Evolutionary conservation across 352 stramenopile species (phyloP).

Genomic region (Globisporangium canariense): DNA sequence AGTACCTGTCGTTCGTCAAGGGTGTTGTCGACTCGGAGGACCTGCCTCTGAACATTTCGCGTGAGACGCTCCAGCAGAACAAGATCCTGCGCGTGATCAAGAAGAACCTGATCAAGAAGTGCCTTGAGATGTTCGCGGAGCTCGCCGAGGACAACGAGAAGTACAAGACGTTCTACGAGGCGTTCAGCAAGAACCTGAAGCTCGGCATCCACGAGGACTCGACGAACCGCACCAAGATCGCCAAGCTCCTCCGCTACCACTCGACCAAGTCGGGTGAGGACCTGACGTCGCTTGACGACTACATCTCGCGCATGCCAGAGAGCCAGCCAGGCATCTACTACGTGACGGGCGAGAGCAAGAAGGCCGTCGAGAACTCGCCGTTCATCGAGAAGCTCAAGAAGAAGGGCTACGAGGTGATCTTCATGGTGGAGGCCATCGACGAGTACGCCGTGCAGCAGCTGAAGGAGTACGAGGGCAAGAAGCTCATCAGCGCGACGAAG

Average conservation of each 20-base stretch:
- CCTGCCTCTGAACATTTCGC: constrained; percentile 99
- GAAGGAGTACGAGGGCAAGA: constrained; percentile 99
- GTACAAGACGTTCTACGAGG: constrained; percentile 99
- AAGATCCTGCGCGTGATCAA: constrained; percentile 99
- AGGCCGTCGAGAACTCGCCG: constrained; percentile 98
- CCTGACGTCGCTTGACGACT: constrained; percentile 97
- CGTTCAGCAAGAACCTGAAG: constrained; percentile 99
- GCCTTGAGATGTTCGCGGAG: constrained; percentile 99
- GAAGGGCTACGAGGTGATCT: constrained; percentile 99
- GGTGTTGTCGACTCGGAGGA: constrained; percentile 99
- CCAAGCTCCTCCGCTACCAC: constrained; percentile 98
- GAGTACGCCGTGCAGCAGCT: constrained; percentile 99
- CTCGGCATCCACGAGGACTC: constrained; percentile 99
- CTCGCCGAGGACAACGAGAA: constrained; percentile 97
- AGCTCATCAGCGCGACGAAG: constrained; percentile 98
- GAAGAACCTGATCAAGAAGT: constrained; percentile 99
- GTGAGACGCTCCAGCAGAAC: constrained; percentile 99
- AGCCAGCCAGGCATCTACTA: constrained; percentile 99
- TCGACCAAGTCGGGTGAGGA: constrained; percentile 98
- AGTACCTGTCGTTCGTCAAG: constrained; percentile 99
- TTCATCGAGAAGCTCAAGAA: constrained; percentile 99
- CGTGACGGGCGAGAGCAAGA: constrained; percentile 99
- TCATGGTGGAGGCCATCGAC: constrained; percentile 99
- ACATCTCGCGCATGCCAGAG: constrained; percentile 96
- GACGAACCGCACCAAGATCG: constrained; percentile 98